A percentile compares a stretch with the other conserved stretches of the same genome.
Conservation (phyloP, 169 alveolate genomes). For the Nephromyces sp. region DNA sequence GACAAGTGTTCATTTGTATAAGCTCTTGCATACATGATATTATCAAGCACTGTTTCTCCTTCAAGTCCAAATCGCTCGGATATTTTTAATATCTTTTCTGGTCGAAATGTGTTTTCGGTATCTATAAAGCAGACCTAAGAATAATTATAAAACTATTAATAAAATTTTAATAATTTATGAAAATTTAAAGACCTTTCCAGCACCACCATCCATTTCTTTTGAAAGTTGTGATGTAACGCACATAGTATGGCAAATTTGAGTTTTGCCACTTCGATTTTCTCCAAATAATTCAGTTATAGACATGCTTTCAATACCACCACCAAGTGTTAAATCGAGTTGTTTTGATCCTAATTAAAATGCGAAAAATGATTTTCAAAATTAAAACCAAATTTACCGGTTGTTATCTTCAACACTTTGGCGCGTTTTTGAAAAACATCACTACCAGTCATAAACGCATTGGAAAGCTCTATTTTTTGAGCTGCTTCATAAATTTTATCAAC, state of each 20-base stretch:
- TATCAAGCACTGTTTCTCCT: constrained; percentile 80
- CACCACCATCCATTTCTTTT: constrained; percentile 79
- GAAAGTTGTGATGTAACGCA: constrained; percentile 89
- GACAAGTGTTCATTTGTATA: constrained; percentile 25
- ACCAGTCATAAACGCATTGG: constrained; percentile 41
- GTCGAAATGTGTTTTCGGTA: constrained; percentile 99
- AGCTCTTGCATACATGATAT: constrained; percentile 77
- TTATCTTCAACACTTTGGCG: constrained; percentile 22
- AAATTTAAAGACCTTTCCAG: constrained; percentile 65
- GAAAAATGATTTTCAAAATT: not conserved
- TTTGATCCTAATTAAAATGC: constrained; percentile 87
- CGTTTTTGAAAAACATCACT: constrained; percentile 26
- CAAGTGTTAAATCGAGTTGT: constrained; percentile 83
- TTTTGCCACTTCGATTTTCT: constrained; percentile 94
- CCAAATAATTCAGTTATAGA: constrained; percentile 95
- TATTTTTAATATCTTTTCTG: constrained; percentile 92
- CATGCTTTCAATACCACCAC: constrained; percentile 93
- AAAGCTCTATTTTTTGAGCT: constrained; percentile 60
- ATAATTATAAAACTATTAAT: not conserved
- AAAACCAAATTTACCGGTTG: constrained; percentile 21
- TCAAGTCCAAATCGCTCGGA: constrained; percentile 91
- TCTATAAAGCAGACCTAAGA: constrained; percentile 87
- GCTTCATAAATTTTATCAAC: constrained; percentile 90
- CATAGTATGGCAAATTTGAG: constrained; percentile 93
- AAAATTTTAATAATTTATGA: not conserved